Evolutionary conservation across 208 protist species (phyloP), one percentile per base, ranked within the genome.

Genomic region (Blechomonas ayalai): DNA sequence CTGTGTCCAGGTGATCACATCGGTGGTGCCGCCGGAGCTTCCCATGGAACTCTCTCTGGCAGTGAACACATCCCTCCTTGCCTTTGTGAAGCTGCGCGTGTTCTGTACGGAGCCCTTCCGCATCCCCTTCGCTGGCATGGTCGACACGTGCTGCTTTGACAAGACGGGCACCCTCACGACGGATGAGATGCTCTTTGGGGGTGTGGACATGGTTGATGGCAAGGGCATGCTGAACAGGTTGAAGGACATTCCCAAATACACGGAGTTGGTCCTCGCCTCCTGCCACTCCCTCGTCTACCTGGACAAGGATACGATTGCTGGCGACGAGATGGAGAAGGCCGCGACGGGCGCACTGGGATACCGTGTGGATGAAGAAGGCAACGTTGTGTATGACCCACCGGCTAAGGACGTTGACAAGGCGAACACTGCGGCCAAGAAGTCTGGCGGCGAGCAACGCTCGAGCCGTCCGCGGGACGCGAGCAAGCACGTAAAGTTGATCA

Each of bases 141-240:
- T 99, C 12, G 87, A 97, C 63, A 83, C 92, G 5, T 98, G 95
- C 65, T 99, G 97, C 83, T 99, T 99, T 65, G 99, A 99, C 76
- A 99, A 99, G 81, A 99, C 99, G 3, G 99, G 98, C 35, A 99
- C 97, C n/a, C 75, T 99, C 15, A 98, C 96, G 7, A 89, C 79
- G 23, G 94, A 98, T 46, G 78, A 96, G 53, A 95, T 98, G 82
- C 66, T 91, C 23, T 82, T 97, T 34, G 75, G 80, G 28, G 95
- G 93, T 28, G 71, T 97, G 3, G 73, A 92, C 51, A 73, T 82
- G 67, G 54, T 49, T 5, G 78, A 95, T 40, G 94, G 95, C 28
- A 99, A 96, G 20, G 77, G 73, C 8, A 49, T 92, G 34, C 35
- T 90, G 33, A 89, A 83, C 64, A 84, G 69, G 52, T 70, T 91